phyloP scores from a whole-genome alignment of 2,329 filamentous ascomycete genomes.

The Purpureocillium takamizusanense region DNA sequence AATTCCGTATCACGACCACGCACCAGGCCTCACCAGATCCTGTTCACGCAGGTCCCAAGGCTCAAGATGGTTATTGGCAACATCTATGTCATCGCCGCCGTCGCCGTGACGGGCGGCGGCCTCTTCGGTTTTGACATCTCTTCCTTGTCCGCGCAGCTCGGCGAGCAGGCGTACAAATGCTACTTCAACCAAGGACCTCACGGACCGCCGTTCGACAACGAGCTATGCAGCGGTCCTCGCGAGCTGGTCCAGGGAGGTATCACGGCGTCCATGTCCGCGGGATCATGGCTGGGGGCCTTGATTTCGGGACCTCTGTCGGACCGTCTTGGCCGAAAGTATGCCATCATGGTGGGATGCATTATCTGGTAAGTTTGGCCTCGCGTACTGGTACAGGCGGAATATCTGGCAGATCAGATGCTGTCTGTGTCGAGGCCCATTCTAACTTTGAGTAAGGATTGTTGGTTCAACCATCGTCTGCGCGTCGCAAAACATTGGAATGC shows the following conservation, averaged over 20 bases:
- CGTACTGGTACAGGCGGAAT: no score
- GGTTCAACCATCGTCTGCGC: constrained; percentile 37
- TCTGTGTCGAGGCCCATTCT: no score
- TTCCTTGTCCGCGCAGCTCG: constrained; percentile 40
- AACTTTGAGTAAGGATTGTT: constrained; percentile 26
- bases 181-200: constrained; percentile 28
- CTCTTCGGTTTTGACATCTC: constrained; percentile 48
- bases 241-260: constrained; percentile 41
- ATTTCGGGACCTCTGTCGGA: constrained; percentile 40
- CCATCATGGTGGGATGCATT: constrained; percentile 40
- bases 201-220: constrained; percentile 19
- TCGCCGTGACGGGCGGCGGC: constrained; percentile 28
- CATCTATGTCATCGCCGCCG: constrained; percentile 24
- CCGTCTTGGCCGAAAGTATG: constrained; percentile 36
- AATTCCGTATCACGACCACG: no score
- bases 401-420: no score
- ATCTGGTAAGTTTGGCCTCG: constrained; percentile 39
- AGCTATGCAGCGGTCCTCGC: constrained; percentile 23
- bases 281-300: constrained; percentile 40
- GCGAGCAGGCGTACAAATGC: constrained; percentile 25
- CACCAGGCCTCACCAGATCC: no score
- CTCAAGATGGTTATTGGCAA: constrained; percentile 19
- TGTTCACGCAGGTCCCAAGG: no score
- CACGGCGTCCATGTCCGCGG: constrained; percentile 40
- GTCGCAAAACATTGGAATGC: constrained; percentile 36